A percentile compares a stretch with the other conserved stretches of the same genome.
Conservation (phyloP, 176 grass and related monocot species). For the Ensete glaucum region DNA sequence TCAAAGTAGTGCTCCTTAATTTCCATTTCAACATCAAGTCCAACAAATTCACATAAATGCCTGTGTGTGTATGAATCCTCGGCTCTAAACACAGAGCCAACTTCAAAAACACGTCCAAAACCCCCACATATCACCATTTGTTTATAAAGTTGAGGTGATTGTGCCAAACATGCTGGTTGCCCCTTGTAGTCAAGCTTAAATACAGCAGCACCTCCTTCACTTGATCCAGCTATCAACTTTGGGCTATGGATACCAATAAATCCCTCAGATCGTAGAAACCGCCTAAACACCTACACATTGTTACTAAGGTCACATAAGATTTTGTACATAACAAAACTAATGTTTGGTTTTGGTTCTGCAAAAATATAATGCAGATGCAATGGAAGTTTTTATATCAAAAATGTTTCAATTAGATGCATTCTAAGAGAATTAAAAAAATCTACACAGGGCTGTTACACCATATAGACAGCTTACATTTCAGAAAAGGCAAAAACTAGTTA, state of each 20-base stretch:
- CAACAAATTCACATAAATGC: constrained; percentile 90
- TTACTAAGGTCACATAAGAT: not conserved
- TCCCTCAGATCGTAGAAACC: constrained; percentile 49
- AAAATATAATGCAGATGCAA: not conserved
- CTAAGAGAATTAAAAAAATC: not conserved
- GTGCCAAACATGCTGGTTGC: constrained; percentile 82
- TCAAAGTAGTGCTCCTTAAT: constrained; percentile 97
- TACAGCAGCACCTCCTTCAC: constrained; percentile 93
- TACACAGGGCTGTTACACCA: no score
- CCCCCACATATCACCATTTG: constrained; percentile 81
- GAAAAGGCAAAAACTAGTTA: not conserved
- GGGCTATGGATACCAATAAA: constrained; percentile 89
- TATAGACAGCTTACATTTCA: not conserved
- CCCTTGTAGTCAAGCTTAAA: constrained; percentile 90
- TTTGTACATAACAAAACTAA: not conserved
- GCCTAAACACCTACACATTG: constrained; percentile 49
- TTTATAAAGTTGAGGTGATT: constrained; percentile 79
- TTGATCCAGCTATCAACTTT: constrained; percentile 63
- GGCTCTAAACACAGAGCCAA: constrained; percentile 74
- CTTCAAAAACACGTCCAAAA: constrained; percentile 82
- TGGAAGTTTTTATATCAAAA: not conserved
- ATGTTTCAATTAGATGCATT: not conserved
- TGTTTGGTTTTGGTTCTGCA: not conserved
- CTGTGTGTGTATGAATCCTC: constrained; percentile 90
- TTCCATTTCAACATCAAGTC: constrained; percentile 95